phyloP scores from a whole-genome alignment of 2,329 filamentous ascomycete genomes.

The Sporothrix euskadiensis region DNA sequence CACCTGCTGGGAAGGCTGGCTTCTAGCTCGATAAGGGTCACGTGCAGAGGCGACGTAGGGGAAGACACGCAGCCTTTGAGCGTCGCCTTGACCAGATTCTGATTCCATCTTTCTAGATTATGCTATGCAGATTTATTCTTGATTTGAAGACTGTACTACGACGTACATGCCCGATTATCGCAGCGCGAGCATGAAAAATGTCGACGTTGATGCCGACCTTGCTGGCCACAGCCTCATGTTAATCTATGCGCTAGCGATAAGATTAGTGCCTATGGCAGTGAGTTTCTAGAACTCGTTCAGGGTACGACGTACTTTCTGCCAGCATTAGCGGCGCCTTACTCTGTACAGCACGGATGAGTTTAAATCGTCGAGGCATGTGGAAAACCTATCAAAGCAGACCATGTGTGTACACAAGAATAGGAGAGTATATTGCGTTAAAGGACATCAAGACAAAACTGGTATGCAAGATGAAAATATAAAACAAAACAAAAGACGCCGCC shows the following conservation, averaged over 20 bases:
- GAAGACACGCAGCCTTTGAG: no score
- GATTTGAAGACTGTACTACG: neutral
- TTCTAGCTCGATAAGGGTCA: neutral
- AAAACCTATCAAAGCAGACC: neutral
- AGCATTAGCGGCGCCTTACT: neutral
- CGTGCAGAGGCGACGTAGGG: neutral
- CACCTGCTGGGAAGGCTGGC: neutral
- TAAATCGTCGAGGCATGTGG: neutral
- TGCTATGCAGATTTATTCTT: neutral
- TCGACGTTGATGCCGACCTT: neutral
- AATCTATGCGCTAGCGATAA: constrained; percentile 1
- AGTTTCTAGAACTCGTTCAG: neutral
- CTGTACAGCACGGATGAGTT: neutral
- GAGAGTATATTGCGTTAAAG: constrained; percentile 8
- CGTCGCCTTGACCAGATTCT: no score
- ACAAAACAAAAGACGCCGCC: constrained; percentile 21
- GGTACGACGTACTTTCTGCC: neutral
- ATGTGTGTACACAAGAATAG: neutral
- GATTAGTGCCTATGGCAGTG: neutral
- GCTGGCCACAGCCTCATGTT: constrained; percentile 12
- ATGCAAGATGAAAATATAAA: neutral
- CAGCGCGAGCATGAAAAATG: neutral
- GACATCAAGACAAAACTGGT: neutral
- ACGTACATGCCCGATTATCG: neutral
- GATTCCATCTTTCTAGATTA: no score